Conservation (phyloP, 192 early-diverging fungal genomes). For the Coemansia sp. region DNA sequence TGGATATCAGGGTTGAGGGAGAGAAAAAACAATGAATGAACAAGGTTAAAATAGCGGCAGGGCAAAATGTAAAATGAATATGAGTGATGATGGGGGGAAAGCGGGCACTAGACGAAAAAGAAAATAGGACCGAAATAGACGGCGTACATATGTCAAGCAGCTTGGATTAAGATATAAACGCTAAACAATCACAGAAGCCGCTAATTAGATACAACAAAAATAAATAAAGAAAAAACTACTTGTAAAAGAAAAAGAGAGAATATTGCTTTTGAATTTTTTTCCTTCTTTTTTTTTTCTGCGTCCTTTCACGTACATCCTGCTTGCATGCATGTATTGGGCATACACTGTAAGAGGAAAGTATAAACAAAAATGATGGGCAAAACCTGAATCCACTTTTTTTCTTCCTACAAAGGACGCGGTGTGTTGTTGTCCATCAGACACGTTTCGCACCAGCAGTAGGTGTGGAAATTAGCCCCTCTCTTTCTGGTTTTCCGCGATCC, state of each 20-base stretch:
- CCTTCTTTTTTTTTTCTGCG: not conserved
- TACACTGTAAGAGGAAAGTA: not conserved
- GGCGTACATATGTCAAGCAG: not conserved
- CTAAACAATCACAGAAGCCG: not conserved
- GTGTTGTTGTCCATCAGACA: not conserved
- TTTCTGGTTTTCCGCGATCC: constrained; percentile 4
- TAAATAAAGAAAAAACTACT: not conserved
- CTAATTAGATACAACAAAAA: constrained; percentile 1
- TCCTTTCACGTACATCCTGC: not conserved
- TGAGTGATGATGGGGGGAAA: not conserved
- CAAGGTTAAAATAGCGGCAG: not conserved
- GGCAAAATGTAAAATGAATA: not conserved
- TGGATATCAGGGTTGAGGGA: not conserved
- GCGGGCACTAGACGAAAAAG: not conserved
- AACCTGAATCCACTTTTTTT: not conserved
- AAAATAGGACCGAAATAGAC: not conserved
- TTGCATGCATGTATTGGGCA: no score
- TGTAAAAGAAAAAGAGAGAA: not conserved
- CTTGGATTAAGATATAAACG: not conserved
- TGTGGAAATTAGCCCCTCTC: not conserved
- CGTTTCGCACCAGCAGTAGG: not conserved
- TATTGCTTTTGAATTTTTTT: not conserved
- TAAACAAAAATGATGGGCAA: not conserved
- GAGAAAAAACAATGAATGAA: not conserved
- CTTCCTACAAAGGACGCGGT: not conserved